phyloP scores from a whole-genome alignment of 2,329 filamentous ascomycete genomes.

The Arthrobotrys conoides region DNA sequence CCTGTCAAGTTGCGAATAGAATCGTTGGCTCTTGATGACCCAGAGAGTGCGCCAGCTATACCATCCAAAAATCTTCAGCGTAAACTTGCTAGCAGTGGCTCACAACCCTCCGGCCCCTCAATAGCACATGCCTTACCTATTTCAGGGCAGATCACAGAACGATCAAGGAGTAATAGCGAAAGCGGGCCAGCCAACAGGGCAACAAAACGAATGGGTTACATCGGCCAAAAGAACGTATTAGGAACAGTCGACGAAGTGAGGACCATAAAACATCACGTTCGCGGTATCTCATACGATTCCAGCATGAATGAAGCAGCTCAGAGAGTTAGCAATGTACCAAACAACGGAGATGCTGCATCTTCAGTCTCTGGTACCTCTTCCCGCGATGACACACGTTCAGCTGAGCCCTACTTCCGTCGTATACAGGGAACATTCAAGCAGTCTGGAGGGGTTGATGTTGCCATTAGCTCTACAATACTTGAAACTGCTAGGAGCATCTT shows the following conservation, averaged over 20 bases:
- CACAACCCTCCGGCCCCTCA: background rate
- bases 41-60: constrained; percentile 37
- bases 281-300: constrained; percentile 58
- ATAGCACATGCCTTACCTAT: background rate
- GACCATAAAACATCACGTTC: constrained; percentile 57
- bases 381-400: constrained; percentile 41
- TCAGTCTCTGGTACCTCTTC: constrained; percentile 22
- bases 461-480: constrained; percentile 57
- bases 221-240: constrained; percentile 50
- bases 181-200: constrained; percentile 51
- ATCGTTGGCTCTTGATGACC: constrained; percentile 23
- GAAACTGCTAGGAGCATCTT: constrained; percentile 64
- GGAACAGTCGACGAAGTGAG: constrained; percentile 54
- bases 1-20: constrained; percentile 25
- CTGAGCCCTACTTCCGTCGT: constrained; percentile 63
- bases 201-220: constrained; percentile 59
- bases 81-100: constrained; percentile 29
- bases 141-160: constrained; percentile 16
- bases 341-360: constrained; percentile 16
- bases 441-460: constrained; percentile 52
- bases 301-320: constrained; percentile 59
- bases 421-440: constrained; percentile 50
- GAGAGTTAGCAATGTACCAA: constrained; percentile 56
- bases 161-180: constrained; percentile 58
- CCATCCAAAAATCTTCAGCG: constrained; percentile 56